Conservation (phyloP, 2,329 filamentous ascomycete species). For the Pestalotiopsis fici region DNA sequence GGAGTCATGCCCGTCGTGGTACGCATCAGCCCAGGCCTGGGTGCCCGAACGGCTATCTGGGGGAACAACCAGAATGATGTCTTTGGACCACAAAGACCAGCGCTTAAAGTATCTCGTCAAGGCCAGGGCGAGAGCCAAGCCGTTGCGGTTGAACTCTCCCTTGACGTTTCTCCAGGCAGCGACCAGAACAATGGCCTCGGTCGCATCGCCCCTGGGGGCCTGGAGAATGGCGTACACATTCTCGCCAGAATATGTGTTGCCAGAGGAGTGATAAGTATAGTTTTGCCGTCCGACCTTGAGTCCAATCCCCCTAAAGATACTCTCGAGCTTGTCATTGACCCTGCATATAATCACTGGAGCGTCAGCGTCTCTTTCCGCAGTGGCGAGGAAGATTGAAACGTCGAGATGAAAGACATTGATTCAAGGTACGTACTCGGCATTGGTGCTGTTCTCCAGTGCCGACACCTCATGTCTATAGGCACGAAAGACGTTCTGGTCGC, state of each 20-base stretch:
- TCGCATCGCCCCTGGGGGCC: constrained; percentile 91
- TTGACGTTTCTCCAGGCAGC: constrained; percentile 86
- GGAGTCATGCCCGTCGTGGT: constrained; percentile 84
- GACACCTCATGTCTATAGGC: constrained; percentile 87
- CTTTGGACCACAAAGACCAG: constrained; percentile 99
- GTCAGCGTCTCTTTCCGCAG: background rate
- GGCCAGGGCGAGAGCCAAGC: constrained; percentile 82
- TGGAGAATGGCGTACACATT: constrained; percentile 94
- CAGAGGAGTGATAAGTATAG: constrained; percentile 82
- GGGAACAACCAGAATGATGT: constrained; percentile 90
- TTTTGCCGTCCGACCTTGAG: constrained; percentile 87
- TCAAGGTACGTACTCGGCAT: constrained; percentile 47
- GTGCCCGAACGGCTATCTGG: constrained; percentile 87
- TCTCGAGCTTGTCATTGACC: constrained; percentile 71
- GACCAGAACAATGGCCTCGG: constrained; percentile 92
- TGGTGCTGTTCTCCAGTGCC: constrained; percentile 53
- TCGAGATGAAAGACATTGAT: background rate
- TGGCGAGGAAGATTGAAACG: background rate
- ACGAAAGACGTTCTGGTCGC: constrained; percentile 91
- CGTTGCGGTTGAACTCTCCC: constrained; percentile 78
- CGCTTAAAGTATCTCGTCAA: constrained; percentile 93
- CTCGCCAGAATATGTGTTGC: constrained; percentile 73
- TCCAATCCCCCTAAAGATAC: constrained; percentile 75
- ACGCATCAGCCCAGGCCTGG: constrained; percentile 97
- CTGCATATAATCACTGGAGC: constrained; percentile 29